Evolutionary conservation across 345 rosid genomes (phyloP), one percentile per base, ranked within the genome.

Genomic region (Pelargonium nanum): DNA sequence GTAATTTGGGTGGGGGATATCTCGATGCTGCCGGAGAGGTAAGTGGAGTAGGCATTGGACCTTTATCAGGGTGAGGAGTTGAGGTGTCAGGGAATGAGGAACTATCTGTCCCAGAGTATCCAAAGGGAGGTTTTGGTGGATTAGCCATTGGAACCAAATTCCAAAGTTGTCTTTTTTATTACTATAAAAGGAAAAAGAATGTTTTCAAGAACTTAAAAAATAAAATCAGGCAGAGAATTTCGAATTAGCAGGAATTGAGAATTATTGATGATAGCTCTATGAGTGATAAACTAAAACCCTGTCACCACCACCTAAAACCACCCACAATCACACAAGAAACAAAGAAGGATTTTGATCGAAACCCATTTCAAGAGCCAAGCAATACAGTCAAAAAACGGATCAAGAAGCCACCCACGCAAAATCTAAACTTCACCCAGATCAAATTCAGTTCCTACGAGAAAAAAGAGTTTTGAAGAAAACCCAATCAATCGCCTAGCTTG

Each of bases 1-100:
- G 89, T 51, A 79, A 71, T 55, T 40, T 77, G 8, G 87, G 87
- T 8, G 87, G 74, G 64, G 84, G 80, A 79, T 84, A 89, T 71
- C 83, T 75, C 24, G 94, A 88, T 50, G 83, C 77, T 70, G 70
- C 72, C 30, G 85, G 72, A 45, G 82, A 64, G 58, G 72, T 34
- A 24, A 67, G 68, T n/a, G 85, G 74, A 70, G 83, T 74, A 58
- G 68, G 82, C 64, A 74, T 50, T 1, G 81, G 74, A 63, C 73
- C 68, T 70, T 60, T 77, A 19, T 74, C 82, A 1, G 76, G 75
- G 51, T 65, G 81, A 63, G 79, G 73, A 6, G 74, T 63, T 23
- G 90, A 56, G 30, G 73, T 65, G 28, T 78, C 69, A 15, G 81
- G 66, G 52, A 75, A 83, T 58, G 82, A 21, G 20, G 85, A 73